Conservation (phyloP, 83 land plant genomes). For the Diphasiastrum complanatum region DNA sequence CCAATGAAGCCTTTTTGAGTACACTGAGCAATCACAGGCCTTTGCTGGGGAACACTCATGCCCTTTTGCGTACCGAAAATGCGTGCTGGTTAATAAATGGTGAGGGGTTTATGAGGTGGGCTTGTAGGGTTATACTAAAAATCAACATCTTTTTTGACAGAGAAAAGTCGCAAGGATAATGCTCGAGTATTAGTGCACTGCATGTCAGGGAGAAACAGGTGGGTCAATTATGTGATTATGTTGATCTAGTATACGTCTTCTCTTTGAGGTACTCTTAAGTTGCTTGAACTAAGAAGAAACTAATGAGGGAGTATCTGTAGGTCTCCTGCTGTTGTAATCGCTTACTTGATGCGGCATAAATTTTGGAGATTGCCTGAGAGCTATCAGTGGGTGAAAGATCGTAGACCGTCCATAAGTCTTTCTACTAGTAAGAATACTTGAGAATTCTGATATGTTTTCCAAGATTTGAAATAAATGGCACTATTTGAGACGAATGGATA, state of each 20-base stretch:
- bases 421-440: slow-evolving; percentile 38
- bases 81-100: too few relatives aligned
- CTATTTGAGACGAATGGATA: neutral
- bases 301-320: slow-evolving; percentile 24
- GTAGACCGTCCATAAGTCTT: slow-evolving; percentile 64
- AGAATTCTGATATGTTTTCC: neutral
- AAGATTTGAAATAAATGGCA: neutral
- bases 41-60: too few relatives aligned
- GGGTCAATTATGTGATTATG: neutral
- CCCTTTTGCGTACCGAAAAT: too few relatives aligned
- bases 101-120: too few relatives aligned
- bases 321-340: slow-evolving; percentile 91
- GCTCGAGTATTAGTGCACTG: slow-evolving; percentile 92
- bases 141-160: slow-evolving; percentile 33
- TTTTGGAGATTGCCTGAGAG: slow-evolving; percentile 73
- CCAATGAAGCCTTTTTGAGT: too few relatives aligned
- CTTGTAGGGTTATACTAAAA: too few relatives aligned
- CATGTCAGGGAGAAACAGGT: slow-evolving; percentile 95
- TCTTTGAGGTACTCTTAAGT: neutral
- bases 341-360: slow-evolving; percentile 81
- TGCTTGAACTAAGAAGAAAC: neutral
- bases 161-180: slow-evolving; percentile 67
- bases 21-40: too few relatives aligned
- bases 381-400: slow-evolving; percentile 92
- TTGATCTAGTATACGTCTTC: too few relatives aligned